Evolutionary conservation across 1,284 basidiomycete species (phyloP).

Genomic region (Afroboletus lepidellus): DNA sequence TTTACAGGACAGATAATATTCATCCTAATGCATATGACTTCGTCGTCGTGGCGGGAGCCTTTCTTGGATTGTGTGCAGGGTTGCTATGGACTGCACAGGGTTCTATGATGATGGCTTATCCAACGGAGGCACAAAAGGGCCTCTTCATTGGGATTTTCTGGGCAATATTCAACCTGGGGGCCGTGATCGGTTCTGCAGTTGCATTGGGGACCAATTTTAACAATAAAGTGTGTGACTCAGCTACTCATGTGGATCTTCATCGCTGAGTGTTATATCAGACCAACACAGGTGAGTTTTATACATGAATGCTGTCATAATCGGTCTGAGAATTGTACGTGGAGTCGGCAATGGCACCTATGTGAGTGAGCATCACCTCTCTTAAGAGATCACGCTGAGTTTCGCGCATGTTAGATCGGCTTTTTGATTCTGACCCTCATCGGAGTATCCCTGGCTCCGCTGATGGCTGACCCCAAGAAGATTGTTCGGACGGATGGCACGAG

Average conservation of each 20-base stretch:
- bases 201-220: constrained; percentile 58
- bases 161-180: constrained; percentile 74
- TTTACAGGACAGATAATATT: constrained; percentile 60
- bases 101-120: constrained; percentile 80
- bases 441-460: constrained; percentile 58
- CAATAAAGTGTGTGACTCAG: constrained; percentile 37
- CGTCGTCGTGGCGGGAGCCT: constrained; percentile 74
- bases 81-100: constrained; percentile 88
- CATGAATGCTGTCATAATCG: neutral
- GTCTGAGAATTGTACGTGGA: constrained; percentile 22
- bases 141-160: constrained; percentile 76
- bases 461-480: constrained; percentile 69
- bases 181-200: constrained; percentile 67
- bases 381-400: neutral
- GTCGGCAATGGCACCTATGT: constrained; percentile 65
- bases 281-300: constrained; percentile 23
- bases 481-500: constrained; percentile 73
- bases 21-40: constrained; percentile 59
- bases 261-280: constrained; percentile 10
- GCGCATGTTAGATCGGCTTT: constrained; percentile 61
- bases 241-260: neutral
- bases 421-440: constrained; percentile 67
- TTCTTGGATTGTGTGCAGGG: constrained; percentile 83
- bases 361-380: constrained; percentile 22
- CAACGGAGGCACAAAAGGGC: constrained; percentile 77